Evolutionary conservation across 441 rosid genomes (phyloP).

Genomic region (Adansonia rubrostipa): DNA sequence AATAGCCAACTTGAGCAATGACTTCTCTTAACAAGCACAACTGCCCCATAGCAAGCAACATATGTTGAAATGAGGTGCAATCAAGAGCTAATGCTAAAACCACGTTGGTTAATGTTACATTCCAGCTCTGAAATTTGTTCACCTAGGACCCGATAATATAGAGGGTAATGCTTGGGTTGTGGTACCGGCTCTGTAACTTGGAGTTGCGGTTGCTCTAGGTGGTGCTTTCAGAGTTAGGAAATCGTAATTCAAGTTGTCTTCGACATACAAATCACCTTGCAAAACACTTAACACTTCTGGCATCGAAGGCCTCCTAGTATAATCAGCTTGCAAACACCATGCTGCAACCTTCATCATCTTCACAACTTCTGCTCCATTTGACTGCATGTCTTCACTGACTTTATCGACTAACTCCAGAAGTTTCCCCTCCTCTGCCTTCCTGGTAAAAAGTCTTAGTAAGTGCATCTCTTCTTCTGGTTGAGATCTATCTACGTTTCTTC

Average conservation of each 20-base stretch:
- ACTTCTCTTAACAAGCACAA: too few species aligned
- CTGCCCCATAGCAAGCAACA: too few species aligned
- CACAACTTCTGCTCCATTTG: not conserved
- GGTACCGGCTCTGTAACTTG: not conserved
- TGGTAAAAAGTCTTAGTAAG: too few species aligned
- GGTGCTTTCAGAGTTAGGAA: not conserved
- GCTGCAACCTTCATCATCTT: not conserved
- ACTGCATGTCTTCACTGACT: too few species aligned
- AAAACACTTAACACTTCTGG: not conserved
- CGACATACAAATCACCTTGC: not conserved
- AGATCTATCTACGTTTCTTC: too few species aligned
- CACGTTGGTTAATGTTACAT: too few species aligned
- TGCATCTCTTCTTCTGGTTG: too few species aligned
- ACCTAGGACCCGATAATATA: constrained; percentile 20
- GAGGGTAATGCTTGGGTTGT: not conserved
- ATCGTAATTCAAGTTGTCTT: not conserved
- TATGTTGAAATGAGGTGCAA: too few species aligned
- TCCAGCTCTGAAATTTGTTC: not conserved
- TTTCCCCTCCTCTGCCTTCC: too few species aligned
- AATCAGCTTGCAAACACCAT: not conserved
- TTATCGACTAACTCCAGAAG: too few species aligned
- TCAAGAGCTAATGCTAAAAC: too few species aligned
- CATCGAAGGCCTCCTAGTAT: not conserved
- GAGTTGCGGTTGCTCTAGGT: not conserved
- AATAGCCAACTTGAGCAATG: too few species aligned